phyloP scores from a whole-genome alignment of 2,329 filamentous ascomycete genomes.

The Diaporthe aspalathi region DNA sequence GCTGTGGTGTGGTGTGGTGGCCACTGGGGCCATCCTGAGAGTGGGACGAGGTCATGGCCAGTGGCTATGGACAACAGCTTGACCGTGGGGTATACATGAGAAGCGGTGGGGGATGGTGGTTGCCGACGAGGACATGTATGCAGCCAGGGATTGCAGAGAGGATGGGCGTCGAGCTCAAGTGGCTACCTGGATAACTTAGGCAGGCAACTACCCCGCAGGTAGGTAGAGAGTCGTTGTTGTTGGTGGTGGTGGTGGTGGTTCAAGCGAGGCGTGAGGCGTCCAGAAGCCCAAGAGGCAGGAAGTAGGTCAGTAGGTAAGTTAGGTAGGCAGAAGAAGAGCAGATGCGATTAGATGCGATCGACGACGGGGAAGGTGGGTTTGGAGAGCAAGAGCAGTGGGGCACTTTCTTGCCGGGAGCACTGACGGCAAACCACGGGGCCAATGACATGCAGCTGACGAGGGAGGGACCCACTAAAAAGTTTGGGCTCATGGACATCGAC shows the following conservation, averaged over 20 bases:
- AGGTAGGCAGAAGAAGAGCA: too few relatives aligned
- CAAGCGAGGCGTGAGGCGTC: neutral
- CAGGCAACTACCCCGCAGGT: too few relatives aligned
- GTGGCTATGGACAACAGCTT: conserved; percentile 32
- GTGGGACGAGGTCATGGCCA: conserved; percentile 39
- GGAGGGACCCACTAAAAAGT: conserved; percentile 23
- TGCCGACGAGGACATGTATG: conserved; percentile 3
- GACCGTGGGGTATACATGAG: conserved; percentile 32
- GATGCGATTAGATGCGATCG: conserved; percentile 29
- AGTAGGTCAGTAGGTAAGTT: too few relatives aligned
- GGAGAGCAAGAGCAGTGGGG: conserved; percentile 14
- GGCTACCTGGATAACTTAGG: too few relatives aligned
- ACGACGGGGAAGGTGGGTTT: conserved; percentile 28
- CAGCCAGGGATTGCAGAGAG: conserved; percentile 14
- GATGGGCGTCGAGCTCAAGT: neutral
- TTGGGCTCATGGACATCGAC: neutral
- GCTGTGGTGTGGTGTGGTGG: conserved; percentile 19
- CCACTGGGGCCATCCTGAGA: conserved; percentile 33
- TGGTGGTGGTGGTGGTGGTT: too few relatives aligned
- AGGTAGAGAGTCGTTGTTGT: too few relatives aligned
- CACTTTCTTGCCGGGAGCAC: conserved; percentile 17
- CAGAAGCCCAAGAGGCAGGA: neutral
- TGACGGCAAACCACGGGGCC: neutral
- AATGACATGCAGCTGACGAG: neutral
- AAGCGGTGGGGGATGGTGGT: conserved; percentile 8